Evolutionary conservation across 2,329 filamentous ascomycete species (phyloP).

Genomic region (Leptographium flavum): DNA sequence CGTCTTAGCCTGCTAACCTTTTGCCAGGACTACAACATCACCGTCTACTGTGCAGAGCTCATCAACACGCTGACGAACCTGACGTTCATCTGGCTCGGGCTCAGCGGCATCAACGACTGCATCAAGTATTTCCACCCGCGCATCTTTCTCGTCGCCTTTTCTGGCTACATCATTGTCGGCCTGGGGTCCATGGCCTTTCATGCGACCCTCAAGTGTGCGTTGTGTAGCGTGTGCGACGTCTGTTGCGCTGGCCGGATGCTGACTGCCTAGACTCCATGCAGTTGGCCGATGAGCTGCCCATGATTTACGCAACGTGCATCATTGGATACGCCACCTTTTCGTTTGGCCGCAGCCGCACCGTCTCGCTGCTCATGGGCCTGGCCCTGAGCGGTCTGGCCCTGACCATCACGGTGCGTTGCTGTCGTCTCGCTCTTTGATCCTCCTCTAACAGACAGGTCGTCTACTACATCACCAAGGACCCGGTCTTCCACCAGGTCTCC

Average conservation of each 20-base stretch:
- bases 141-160: constrained; percentile 55
- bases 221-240: background rate
- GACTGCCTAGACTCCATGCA: constrained; percentile 37
- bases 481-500: constrained; percentile 67
- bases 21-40: constrained; percentile 22
- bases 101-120: constrained; percentile 63
- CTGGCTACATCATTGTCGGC: constrained; percentile 39
- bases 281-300: constrained; percentile 43
- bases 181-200: constrained; percentile 43
- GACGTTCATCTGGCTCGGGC: constrained; percentile 65
- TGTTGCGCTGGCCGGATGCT: background rate
- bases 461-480: constrained; percentile 73
- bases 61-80: constrained; percentile 63
- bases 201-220: constrained; percentile 38
- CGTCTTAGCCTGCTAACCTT: background rate
- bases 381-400: constrained; percentile 39
- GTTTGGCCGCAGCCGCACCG: constrained; percentile 38
- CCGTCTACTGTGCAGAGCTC: constrained; percentile 21
- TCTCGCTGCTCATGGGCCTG: constrained; percentile 36
- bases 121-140: constrained; percentile 55
- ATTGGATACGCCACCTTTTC: constrained; percentile 57
- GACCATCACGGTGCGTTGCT: constrained; percentile 47
- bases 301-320: constrained; percentile 45
- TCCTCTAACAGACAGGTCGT: constrained; percentile 1
- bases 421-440: background rate